These are phyloP conservation scores for Wilcoxina mikolae DNA, from an alignment of 495 filamentous ascomycete genomes.

Conservation along the genomic window DNA sequence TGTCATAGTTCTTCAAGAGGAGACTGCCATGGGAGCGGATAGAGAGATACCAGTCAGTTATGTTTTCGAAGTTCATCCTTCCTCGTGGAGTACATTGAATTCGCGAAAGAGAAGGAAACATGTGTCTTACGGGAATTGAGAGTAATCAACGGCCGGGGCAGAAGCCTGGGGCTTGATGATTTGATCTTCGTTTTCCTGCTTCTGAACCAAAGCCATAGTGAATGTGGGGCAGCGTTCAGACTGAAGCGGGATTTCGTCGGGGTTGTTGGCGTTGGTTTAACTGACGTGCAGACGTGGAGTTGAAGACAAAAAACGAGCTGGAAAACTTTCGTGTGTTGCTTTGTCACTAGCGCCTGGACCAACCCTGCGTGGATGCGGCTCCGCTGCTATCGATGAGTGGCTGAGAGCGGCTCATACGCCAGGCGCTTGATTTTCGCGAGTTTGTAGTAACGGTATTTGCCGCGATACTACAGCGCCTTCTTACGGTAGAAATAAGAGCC, in stretches of 20 bases:
- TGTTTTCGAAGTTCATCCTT: background rate
- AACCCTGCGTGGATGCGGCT: too few relatives aligned
- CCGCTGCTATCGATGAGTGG: too few relatives aligned
- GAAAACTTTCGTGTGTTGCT: too few relatives aligned
- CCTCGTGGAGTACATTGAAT: background rate
- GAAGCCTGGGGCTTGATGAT: slow-evolving; percentile 73
- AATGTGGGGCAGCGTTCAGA: slow-evolving; percentile 11
- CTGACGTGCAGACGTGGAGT: background rate
- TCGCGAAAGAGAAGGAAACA: slow-evolving; percentile 3
- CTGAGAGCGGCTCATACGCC: too few relatives aligned
- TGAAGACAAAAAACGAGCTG: slow-evolving; percentile 1
- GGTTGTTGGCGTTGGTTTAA: background rate
- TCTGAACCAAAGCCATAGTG: slow-evolving; percentile 43
- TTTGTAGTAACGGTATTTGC: too few relatives aligned
- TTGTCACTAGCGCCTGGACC: too few relatives aligned
- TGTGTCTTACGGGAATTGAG: slow-evolving; percentile 49
- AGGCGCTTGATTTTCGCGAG: too few relatives aligned
- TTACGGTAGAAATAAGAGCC: too few relatives aligned
- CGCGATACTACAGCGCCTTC: too few relatives aligned
- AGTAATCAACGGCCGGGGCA: slow-evolving; percentile 56
- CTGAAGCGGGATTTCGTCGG: slow-evolving; percentile 7
- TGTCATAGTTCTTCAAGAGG: slow-evolving; percentile 79
- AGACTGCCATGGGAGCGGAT: slow-evolving; percentile 10
- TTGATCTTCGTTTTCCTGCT: slow-evolving; percentile 55
- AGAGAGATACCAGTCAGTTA: background rate